A percentile compares a stretch with the other conserved stretches of the same genome.
phyloP scores from a whole-genome alignment of 1,284 basidiomycete species.

The Malassezia pachydermatis region DNA sequence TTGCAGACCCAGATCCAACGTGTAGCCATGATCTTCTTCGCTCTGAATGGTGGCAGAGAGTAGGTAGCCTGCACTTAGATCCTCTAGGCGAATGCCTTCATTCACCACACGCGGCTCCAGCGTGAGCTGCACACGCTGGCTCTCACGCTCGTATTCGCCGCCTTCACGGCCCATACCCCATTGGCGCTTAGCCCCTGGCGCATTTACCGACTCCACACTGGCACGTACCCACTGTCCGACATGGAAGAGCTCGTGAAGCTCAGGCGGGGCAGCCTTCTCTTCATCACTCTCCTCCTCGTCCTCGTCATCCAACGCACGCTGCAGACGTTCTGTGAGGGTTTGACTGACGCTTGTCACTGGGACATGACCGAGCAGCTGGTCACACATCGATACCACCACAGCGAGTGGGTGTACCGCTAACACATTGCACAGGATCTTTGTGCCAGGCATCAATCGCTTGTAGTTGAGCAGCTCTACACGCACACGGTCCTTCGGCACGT shows the following conservation, averaged over 20 bases:
- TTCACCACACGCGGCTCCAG: conserved; percentile 79
- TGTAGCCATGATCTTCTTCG: conserved; percentile 88
- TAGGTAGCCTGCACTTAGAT: conserved; percentile 54
- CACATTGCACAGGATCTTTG: conserved; percentile 76
- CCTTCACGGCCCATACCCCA: conserved; percentile 52
- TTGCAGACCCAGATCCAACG: conserved; percentile 64
- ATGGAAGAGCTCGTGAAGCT: conserved; percentile 59
- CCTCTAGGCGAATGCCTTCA: conserved; percentile 64
- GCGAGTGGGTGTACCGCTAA: conserved; percentile 78
- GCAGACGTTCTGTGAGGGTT: conserved; percentile 62
- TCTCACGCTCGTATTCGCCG: conserved; percentile 41
- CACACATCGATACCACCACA: conserved; percentile 81
- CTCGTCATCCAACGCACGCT: conserved; percentile 51
- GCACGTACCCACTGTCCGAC: conserved; percentile 78
- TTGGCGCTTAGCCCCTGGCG: conserved; percentile 55
- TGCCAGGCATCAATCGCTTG: conserved; percentile 77
- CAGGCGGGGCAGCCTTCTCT: conserved; percentile 23
- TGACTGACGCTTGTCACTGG: conserved; percentile 89
- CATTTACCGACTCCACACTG: conserved; percentile 61
- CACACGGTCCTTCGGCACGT: conserved; percentile 43
- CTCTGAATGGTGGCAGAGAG: conserved; percentile 53
- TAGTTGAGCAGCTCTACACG: conserved; percentile 88
- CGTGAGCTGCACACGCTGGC: conserved; percentile 64
- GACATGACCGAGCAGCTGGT: conserved; percentile 85
- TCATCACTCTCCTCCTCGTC: conserved; percentile 49